These are phyloP conservation scores for Vaccinium corymbosum DNA, from an alignment of 148 eudicot species.

Conservation along the genomic window DNA sequence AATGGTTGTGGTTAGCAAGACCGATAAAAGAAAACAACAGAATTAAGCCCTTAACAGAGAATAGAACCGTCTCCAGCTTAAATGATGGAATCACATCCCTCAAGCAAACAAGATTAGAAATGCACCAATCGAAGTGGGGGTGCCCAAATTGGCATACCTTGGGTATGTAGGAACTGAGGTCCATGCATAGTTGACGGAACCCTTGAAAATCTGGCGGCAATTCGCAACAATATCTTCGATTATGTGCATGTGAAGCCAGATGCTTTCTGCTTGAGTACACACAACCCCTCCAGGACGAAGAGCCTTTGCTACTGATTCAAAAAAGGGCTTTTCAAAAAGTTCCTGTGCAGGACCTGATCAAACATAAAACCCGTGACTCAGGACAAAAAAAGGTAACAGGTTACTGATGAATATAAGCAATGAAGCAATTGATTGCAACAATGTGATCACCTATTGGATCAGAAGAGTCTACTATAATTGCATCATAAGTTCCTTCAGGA, in stretches of 20 bases:
- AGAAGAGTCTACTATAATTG: slow-evolving; percentile 91
- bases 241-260: slow-evolving; percentile 99
- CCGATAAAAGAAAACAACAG: not conserved
- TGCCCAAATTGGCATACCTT: slow-evolving; percentile 36
- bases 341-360: slow-evolving; percentile 88
- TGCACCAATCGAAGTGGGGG: not conserved
- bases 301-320: slow-evolving; percentile 78
- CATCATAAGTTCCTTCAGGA: slow-evolving; percentile 88
- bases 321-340: slow-evolving; percentile 92
- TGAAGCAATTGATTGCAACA: not conserved
- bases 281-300: slow-evolving; percentile 98
- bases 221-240: slow-evolving; percentile 88
- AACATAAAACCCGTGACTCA: slow-evolving; percentile 2
- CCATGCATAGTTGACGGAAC: slow-evolving; percentile 98
- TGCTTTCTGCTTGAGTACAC: slow-evolving; percentile 97
- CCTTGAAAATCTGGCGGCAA: slow-evolving; percentile 84
- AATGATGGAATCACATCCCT: not conserved
- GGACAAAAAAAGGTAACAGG: not conserved
- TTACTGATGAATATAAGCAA: not conserved
- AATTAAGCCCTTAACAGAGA: not conserved
- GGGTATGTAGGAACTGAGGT: slow-evolving; percentile 98
- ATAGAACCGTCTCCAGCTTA: not conserved
- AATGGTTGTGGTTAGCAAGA: not conserved
- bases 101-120: not conserved
- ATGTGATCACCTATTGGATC: slow-evolving; percentile 75